Base-by-base conservation (phyloP, 164 flowering plant species). In the Platanus orientalis region DNA sequence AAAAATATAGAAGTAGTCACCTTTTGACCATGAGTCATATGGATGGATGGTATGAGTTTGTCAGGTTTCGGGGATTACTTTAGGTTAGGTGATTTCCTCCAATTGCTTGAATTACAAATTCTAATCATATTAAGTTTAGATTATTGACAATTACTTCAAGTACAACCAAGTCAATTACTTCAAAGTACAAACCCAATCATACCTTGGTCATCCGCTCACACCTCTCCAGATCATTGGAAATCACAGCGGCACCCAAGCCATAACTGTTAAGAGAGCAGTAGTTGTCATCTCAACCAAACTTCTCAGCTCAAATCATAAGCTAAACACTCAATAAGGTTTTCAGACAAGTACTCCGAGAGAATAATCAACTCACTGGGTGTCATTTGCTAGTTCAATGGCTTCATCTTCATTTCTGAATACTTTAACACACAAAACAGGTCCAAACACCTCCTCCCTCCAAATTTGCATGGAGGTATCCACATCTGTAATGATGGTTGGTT, bases 371-470 rank as follows among this genome's bases (percentile, higher is more conserved):
- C 57, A 92, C 97, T 71, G 81, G 58, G 92, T 80, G 66, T 89
- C 96, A 73, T 95, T 89, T 69, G 99, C 96, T 63, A 94, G 75
- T 63, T 92, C 89, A 75, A 89, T 81, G 51, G 97, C 99, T 74
- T 95, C 99, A 7, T 88, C 92, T 76, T 95, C 99, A 39, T 84
- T 80, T 25, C 79, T 71, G 65, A 95, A 95, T 56, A 90, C 88
- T 75, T 92, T 88, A 29, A 88, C 89, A 70, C 99, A 86, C 0
- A 95, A 72, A 68, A 95, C 96, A 59, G 99, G 99, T 61, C 97
- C 99, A 74, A 95, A 95, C 48, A 89, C 97, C 82, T 95, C 99
- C 68, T 92, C 97, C 65, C 78, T 86, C 99, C 99, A 95, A 34
- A 95, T 85, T 86, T 92, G 87, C 99, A 95, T 95, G 44, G 96